A percentile compares a stretch with the other conserved stretches of the same genome.
Evolutionary conservation across 179 eudicot genomes (phyloP).

Genomic region (Drosera spatulata): DNA sequence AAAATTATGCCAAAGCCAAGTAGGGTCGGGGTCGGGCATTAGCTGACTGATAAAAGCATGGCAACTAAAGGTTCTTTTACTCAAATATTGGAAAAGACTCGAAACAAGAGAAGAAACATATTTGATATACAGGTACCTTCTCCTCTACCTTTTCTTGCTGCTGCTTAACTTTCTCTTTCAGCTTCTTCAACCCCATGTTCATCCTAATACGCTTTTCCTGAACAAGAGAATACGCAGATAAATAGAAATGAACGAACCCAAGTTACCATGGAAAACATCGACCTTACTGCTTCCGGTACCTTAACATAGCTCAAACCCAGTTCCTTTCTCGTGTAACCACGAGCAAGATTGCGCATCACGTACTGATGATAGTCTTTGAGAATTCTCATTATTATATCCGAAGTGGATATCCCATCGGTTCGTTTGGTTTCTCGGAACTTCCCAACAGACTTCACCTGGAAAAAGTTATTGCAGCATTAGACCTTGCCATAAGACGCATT

Average conservation of each 20-base stretch:
- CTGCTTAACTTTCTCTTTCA: slow-evolving; percentile 78
- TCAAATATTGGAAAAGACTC: slow-evolving; percentile 6
- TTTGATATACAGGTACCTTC: slow-evolving; percentile 10
- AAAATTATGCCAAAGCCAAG: too few species aligned
- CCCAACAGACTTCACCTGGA: slow-evolving; percentile 76
- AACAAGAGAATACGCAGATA: neutral
- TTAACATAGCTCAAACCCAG: slow-evolving; percentile 88
- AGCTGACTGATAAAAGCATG: too few species aligned
- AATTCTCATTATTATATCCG: slow-evolving; percentile 89
- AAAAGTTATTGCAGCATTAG: neutral
- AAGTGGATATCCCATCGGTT: slow-evolving; percentile 94
- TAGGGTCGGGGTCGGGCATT: too few species aligned
- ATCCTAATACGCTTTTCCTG: slow-evolving; percentile 90
- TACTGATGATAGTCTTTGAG: slow-evolving; percentile 89
- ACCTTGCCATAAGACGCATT: too few species aligned
- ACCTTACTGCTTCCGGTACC: slow-evolving; percentile 21
- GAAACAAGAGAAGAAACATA: neutral
- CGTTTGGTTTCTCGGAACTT: slow-evolving; percentile 76
- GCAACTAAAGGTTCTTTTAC: slow-evolving; percentile 11
- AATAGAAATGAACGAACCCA: neutral
- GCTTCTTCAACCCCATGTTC: slow-evolving; percentile 68
- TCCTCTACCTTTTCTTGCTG: slow-evolving; percentile 86
- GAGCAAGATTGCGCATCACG: slow-evolving; percentile 91
- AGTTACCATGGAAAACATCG: neutral
- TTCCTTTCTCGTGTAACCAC: slow-evolving; percentile 92